Conservation (phyloP, 768 basidiomycete genomes). For the Podaxis sp. region DNA sequence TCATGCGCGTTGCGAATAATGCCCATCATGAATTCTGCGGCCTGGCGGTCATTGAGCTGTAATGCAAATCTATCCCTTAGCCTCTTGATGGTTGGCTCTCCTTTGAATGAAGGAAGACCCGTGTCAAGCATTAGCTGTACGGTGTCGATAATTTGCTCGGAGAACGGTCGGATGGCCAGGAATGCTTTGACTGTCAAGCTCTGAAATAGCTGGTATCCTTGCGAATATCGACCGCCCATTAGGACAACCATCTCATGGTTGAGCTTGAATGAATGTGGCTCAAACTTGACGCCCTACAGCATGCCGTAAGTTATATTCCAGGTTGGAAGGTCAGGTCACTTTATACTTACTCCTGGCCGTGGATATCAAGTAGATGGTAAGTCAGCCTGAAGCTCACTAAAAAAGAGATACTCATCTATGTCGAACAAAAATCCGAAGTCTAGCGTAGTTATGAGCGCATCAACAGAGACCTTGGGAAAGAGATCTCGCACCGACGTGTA, state of each 20-base stretch:
- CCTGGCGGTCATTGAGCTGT: slow-evolving; percentile 81
- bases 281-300: slow-evolving; percentile 92
- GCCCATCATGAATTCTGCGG: slow-evolving; percentile 91
- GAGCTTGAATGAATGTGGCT: slow-evolving; percentile 96
- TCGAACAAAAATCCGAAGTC: slow-evolving; percentile 97
- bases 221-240: slow-evolving; percentile 94
- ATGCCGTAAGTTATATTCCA: slow-evolving; percentile 4
- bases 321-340: background rate
- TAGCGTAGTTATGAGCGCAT: slow-evolving; percentile 26
- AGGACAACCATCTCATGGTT: slow-evolving; percentile 98
- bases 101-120: slow-evolving; percentile 95
- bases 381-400: slow-evolving; percentile 23
- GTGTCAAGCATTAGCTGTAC: slow-evolving; percentile 95
- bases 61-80: slow-evolving; percentile 85
- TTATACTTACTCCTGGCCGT: slow-evolving; percentile 67
- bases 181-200: slow-evolving; percentile 95
- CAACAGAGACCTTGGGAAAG: background rate
- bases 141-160: slow-evolving; percentile 85
- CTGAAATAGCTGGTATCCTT: slow-evolving; percentile 93
- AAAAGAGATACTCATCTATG: slow-evolving; percentile 77
- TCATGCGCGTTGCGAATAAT: slow-evolving; percentile 92
- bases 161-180: slow-evolving; percentile 92
- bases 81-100: slow-evolving; percentile 86
- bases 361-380: slow-evolving; percentile 25
- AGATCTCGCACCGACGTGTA: slow-evolving; percentile 77